Conservation (phyloP, 306 rosid genomes). For the Sphenostylis stenocarpa region DNA sequence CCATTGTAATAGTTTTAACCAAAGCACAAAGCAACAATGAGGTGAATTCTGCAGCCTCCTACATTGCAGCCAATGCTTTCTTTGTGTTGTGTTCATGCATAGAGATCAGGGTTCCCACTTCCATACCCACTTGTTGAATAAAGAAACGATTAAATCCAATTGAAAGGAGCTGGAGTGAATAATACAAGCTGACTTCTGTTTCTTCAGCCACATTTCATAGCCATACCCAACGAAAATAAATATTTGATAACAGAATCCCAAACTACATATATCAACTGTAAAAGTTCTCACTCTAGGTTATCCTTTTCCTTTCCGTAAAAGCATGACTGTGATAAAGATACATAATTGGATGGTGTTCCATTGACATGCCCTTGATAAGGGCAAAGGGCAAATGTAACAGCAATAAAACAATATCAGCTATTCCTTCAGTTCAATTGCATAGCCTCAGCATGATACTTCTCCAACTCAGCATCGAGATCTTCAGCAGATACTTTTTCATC, state of each 20-base stretch:
- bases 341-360: slow-evolving; percentile 45
- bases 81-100: slow-evolving; percentile 42
- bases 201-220: slow-evolving; percentile 57
- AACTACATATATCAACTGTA: slow-evolving; percentile 50
- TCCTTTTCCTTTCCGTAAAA: slow-evolving; percentile 45
- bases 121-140: slow-evolving; percentile 50
- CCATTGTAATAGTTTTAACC: slow-evolving; percentile 38
- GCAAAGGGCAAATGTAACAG: slow-evolving; percentile 48
- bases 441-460: slow-evolving; percentile 89
- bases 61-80: slow-evolving; percentile 64
- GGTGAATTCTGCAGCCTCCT: slow-evolving; percentile 58
- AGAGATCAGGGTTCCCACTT: slow-evolving; percentile 48
- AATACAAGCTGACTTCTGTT: slow-evolving; percentile 54
- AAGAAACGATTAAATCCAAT: slow-evolving; percentile 39
- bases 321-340: slow-evolving; percentile 54
- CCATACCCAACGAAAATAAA: slow-evolving; percentile 45
- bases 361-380: slow-evolving; percentile 46
- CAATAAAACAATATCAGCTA: slow-evolving; percentile 34
- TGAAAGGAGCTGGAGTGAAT: slow-evolving; percentile 48
- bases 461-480: slow-evolving; percentile 96
- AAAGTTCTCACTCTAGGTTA: slow-evolving; percentile 47
- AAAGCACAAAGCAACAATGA: slow-evolving; percentile 49
- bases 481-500: slow-evolving; percentile 86
- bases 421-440: slow-evolving; percentile 66
- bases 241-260: slow-evolving; percentile 54